Percentiles rank a stretch among this genome's conserved stretches.
Evolutionary conservation across 805 yeast species (phyloP).

Genomic region (Scheffersomyces coipomensis): DNA sequence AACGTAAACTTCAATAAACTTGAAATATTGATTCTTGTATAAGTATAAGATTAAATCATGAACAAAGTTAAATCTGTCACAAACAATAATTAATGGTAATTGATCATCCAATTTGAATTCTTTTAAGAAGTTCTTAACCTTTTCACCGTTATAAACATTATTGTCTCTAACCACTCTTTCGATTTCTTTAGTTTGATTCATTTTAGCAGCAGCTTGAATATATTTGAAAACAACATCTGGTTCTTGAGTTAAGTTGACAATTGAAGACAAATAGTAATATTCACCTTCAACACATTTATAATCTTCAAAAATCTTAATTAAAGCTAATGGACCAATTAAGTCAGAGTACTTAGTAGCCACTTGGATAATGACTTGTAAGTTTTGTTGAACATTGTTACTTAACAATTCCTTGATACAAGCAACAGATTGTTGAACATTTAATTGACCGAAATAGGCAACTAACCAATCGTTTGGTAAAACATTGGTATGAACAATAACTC

Average conservation of each 20-base stretch:
- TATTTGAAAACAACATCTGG: constrained; percentile 95
- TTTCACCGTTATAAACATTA: constrained; percentile 92
- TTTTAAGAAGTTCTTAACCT: constrained; percentile 94
- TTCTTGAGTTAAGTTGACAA: constrained; percentile 91
- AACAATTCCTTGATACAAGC: constrained; percentile 86
- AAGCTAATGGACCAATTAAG: constrained; percentile 78
- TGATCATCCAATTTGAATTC: constrained; percentile 94
- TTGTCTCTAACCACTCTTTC: constrained; percentile 95
- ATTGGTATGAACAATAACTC: constrained; percentile 86
- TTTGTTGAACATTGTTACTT: constrained; percentile 72
- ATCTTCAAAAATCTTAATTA: constrained; percentile 91
- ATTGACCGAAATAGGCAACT: constrained; percentile 86
- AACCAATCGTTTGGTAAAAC: constrained; percentile 92
- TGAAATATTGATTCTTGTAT: constrained; percentile 93
- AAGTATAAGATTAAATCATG: constrained; percentile 92
- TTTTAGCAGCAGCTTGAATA: constrained; percentile 88
- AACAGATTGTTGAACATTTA: constrained; percentile 90
- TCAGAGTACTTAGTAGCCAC: constrained; percentile 97
- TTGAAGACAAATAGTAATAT: constrained; percentile 88
- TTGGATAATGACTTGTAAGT: constrained; percentile 90
- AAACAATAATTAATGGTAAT: constrained; percentile 91
- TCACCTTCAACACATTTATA: constrained; percentile 90
- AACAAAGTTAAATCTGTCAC: constrained; percentile 87
- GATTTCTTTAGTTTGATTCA: constrained; percentile 89
- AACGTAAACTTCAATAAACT: constrained; percentile 95